phyloP scores from a whole-genome alignment of 2,329 filamentous ascomycete genomes.

The Sclerotinia sclerotiorum region DNA sequence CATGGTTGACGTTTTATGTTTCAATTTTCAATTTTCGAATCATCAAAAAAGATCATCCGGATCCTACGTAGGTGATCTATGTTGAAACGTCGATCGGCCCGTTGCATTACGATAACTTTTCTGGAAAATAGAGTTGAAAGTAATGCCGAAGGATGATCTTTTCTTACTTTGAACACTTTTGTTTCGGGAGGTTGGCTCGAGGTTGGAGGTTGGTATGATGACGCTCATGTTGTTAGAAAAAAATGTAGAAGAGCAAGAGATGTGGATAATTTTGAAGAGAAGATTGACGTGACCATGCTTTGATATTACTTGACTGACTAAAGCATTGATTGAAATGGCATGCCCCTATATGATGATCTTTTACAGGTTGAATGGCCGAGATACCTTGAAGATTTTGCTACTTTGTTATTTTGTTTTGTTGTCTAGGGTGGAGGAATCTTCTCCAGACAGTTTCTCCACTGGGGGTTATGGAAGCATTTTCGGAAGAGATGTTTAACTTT shows the following conservation, averaged over 20 bases:
- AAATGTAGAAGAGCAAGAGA: not conserved
- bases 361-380: not conserved
- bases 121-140: not conserved
- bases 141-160: not conserved
- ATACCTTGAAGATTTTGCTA: not conserved
- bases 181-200: not conserved
- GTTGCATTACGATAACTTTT: not conserved
- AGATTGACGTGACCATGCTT: not conserved
- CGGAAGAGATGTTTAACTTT: too few species aligned
- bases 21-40: not conserved
- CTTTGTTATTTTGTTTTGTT: too few species aligned
- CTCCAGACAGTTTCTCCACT: too few species aligned
- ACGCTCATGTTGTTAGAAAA: not conserved
- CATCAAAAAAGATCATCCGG: not conserved
- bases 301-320: conserved; percentile 1
- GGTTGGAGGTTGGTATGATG: not conserved
- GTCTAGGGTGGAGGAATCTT: too few species aligned
- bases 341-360: not conserved
- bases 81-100: not conserved
- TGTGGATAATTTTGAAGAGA: not conserved
- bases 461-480: too few species aligned
- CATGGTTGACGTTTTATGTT: not conserved
- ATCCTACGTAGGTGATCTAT: too few species aligned
- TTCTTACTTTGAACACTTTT: not conserved
- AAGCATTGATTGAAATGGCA: not conserved